Evolutionary conservation across 1,139 yeast genomes (phyloP), one percentile per base, ranked within the genome.

Genomic region (Candida sp.): DNA sequence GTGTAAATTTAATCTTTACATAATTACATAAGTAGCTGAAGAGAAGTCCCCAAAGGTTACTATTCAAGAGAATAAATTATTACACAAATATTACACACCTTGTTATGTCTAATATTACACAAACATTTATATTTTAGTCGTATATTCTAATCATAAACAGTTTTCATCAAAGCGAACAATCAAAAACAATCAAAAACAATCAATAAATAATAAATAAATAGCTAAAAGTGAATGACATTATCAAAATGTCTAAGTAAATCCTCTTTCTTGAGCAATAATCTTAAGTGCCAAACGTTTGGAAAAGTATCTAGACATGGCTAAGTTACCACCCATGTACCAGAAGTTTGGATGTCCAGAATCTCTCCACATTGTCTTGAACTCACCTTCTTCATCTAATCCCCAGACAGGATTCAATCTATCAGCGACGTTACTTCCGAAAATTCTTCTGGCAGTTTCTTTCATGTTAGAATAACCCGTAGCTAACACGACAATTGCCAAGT

Each of bases 401-500:
- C 72, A 66, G 21, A 64, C 64, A 4, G 53, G 47, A 11, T 63
- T 59, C 45, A 66, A 50, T 39, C 55, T 56, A 35, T 53, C 53
- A 8, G 69, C 67, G 33, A 67, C 63, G 23, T 57, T 50, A 22
- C 61, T 60, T 22, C 73, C 73, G 46, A 70, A 60, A 22, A 66
- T 55, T 41, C 59, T 58, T 42, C 58, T 54, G 3, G 70, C 73
- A 33, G 75, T 65, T 29, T 70, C 73, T 51, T 57, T 64, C 70
- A 70, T 67, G 50, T 68, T 68, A 33, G 70, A 59, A 49, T 66
- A 70, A 4, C 78, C 78, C 3, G 78, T 72, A 9, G 76, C 76
- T 48, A 71, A 57, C 21, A 72, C 73, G 21, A 73, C 68, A 35
- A 68, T 52, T 34, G 71, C 73, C 30, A 66, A 42, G 33, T 63